A percentile compares a stretch with the other conserved stretches of the same genome.
Evolutionary conservation across 257 asterid species (phyloP).

Genomic region (Solanum medicagineum): DNA sequence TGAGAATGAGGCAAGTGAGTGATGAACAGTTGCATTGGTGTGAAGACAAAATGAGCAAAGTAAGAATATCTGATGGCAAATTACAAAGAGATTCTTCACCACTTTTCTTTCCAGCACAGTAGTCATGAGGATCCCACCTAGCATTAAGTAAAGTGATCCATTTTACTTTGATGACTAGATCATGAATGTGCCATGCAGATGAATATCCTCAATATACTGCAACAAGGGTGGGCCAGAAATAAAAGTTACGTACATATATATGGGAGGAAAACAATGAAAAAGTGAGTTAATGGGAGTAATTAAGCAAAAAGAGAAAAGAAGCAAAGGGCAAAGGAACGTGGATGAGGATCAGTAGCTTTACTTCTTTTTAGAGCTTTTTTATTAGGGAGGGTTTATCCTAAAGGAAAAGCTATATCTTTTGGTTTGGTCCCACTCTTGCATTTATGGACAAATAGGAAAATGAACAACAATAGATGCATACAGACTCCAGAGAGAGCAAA

Average conservation of each 20-base stretch:
- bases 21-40: slow-evolving; percentile 86
- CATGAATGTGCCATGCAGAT: slow-evolving; percentile 15
- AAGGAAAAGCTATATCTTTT: not conserved
- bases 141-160: not conserved
- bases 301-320: not conserved
- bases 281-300: not conserved
- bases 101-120: slow-evolving; percentile 85
- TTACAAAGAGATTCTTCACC: slow-evolving; percentile 87
- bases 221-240: not conserved
- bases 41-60: slow-evolving; percentile 80
- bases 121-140: slow-evolving; percentile 1
- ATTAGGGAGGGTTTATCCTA: not conserved
- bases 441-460: not conserved
- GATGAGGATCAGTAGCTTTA: not conserved
- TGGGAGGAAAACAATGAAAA: slow-evolving; percentile 8
- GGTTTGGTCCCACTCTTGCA: not conserved
- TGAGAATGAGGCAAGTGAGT: slow-evolving; percentile 64
- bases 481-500: not conserved
- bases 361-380: not conserved
- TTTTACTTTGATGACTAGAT: slow-evolving; percentile 30
- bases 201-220: not conserved
- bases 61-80: slow-evolving; percentile 57
- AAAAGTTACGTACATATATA: slow-evolving; percentile 4
- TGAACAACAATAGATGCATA: not conserved
- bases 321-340: not conserved